Percentiles rank a stretch among this genome's conserved stretches.
Evolutionary conservation across 192 early-diverging fungal species (phyloP).

Genomic region (Coemansia umbellata): DNA sequence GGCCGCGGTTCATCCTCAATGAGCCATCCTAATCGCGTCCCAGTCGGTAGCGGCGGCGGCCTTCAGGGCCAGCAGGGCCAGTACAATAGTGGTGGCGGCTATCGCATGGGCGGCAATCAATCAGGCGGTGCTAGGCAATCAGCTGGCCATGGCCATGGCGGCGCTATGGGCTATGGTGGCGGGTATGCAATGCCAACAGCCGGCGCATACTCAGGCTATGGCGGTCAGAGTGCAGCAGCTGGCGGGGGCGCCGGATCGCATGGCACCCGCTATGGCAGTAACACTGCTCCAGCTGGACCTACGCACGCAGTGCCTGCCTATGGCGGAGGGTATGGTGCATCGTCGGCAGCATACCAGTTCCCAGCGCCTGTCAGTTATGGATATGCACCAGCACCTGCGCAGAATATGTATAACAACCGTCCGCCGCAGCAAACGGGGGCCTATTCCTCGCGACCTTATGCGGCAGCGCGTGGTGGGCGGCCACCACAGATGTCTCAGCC

Average conservation of each 20-base stretch:
- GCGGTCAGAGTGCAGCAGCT: slow-evolving; percentile 15
- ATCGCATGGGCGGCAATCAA: slow-evolving; percentile 13
- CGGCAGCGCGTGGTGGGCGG: slow-evolving; percentile 9
- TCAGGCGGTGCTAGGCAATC: slow-evolving; percentile 3
- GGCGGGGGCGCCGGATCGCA: slow-evolving; percentile 8
- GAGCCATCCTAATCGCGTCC: slow-evolving; percentile 35
- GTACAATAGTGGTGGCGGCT: slow-evolving; percentile 13
- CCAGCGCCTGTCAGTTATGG: slow-evolving; percentile 23
- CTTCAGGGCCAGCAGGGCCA: slow-evolving; percentile 1
- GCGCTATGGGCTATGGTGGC: slow-evolving; percentile 16
- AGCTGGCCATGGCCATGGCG: background rate
- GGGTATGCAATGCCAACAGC: slow-evolving; percentile 31
- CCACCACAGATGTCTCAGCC: slow-evolving; percentile 15
- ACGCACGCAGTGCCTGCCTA: slow-evolving; percentile 11
- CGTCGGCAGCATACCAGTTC: slow-evolving; percentile 33
- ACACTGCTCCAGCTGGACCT: slow-evolving; percentile 1
- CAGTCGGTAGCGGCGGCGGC: slow-evolving; percentile 12
- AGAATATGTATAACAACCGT: slow-evolving; percentile 18
- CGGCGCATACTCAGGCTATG: slow-evolving; percentile 18
- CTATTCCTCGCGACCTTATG: slow-evolving; percentile 14
- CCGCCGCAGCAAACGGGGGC: slow-evolving; percentile 9
- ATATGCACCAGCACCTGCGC: slow-evolving; percentile 22
- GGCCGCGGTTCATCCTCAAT: slow-evolving; percentile 8
- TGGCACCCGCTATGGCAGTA: slow-evolving; percentile 20
- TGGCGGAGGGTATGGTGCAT: slow-evolving; percentile 12